These are phyloP conservation scores for Nadsonia fulvescens DNA, from an alignment of 805 yeast genomes.

Conservation along the genomic window DNA sequence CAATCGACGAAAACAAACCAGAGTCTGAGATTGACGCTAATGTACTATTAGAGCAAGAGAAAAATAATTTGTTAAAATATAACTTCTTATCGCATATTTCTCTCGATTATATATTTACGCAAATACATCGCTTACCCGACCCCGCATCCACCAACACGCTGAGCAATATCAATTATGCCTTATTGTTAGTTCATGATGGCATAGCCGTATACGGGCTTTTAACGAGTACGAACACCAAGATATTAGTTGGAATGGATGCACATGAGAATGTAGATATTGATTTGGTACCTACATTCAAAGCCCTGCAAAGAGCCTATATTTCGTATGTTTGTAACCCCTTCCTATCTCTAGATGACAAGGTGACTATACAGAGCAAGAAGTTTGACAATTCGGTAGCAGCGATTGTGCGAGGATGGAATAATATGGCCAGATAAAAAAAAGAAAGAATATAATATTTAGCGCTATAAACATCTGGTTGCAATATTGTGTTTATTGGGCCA, in stretches of 20 bases:
- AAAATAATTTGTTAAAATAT: conserved; percentile 11
- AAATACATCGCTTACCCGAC: too few species aligned
- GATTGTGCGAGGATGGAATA: conserved; percentile 11
- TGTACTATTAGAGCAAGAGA: not conserved
- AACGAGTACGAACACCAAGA: conserved; percentile 17
- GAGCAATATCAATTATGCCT: conserved; percentile 9
- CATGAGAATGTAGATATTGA: conserved; percentile 10
- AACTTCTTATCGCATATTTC: conserved; percentile 22
- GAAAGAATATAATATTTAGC: too few species aligned
- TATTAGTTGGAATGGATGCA: conserved; percentile 16
- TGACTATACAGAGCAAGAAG: conserved; percentile 12
- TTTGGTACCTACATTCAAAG: conserved; percentile 9
- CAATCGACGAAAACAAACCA: conserved; percentile 1
- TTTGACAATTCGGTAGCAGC: conserved; percentile 13
- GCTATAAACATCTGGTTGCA: too few species aligned
- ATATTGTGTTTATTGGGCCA: too few species aligned
- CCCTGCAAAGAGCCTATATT: conserved; percentile 15
- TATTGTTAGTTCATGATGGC: conserved; percentile 19
- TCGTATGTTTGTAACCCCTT: conserved; percentile 19
- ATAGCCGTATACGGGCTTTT: conserved; percentile 19
- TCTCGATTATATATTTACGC: conserved; percentile 17
- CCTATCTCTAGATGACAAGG: conserved; percentile 7
- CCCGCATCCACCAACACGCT: conserved; percentile 9
- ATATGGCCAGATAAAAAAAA: too few species aligned
- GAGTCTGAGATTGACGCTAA: conserved; percentile 1